Percentiles rank a stretch among this genome's conserved stretches.
Evolutionary conservation across 1,284 basidiomycete species (phyloP).

Genomic region (Malassezia furfur): DNA sequence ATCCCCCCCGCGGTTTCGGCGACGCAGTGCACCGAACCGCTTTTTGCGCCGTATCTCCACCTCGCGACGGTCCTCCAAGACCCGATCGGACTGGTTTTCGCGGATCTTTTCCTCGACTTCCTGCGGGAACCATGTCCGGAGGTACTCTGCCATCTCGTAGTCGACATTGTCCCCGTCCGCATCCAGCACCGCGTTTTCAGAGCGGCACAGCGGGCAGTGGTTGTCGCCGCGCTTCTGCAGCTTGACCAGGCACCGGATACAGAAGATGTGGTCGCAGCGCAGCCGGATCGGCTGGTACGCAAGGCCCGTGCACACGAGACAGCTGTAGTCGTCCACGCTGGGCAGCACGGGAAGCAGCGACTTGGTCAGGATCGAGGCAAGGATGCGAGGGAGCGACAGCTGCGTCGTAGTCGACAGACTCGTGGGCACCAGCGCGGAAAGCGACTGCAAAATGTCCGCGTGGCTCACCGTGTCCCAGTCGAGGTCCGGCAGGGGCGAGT

Average conservation of each 20-base stretch:
- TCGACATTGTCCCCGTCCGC: conserved; percentile 57
- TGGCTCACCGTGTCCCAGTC: conserved; percentile 4
- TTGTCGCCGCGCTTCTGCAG: conserved; percentile 75
- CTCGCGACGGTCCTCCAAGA: conserved; percentile 62
- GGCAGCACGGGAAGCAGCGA: conserved; percentile 75
- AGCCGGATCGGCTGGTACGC: conserved; percentile 59
- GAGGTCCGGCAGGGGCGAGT: conserved; percentile 5
- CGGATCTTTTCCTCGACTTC: conserved; percentile 69
- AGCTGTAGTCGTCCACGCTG: conserved; percentile 62
- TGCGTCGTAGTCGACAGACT: not conserved
- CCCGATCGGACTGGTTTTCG: conserved; percentile 68
- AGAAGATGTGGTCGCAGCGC: conserved; percentile 79
- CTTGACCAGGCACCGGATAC: conserved; percentile 79
- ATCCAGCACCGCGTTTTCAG: conserved; percentile 30
- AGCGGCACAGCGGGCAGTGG: conserved; percentile 71
- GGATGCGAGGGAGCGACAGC: conserved; percentile 59
- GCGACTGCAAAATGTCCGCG: conserved; percentile 4
- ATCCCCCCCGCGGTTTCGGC: not conserved
- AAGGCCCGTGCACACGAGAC: conserved; percentile 50
- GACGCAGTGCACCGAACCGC: not conserved
- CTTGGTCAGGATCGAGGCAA: conserved; percentile 76
- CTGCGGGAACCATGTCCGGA: conserved; percentile 83
- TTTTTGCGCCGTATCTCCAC: conserved; percentile 2
- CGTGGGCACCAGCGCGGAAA: conserved; percentile 4
- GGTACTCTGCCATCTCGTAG: conserved; percentile 68